These are phyloP conservation scores for Haplosporangium sp. DNA, from an alignment of 371 early-diverging fungal species.

Conservation along the genomic window DNA sequence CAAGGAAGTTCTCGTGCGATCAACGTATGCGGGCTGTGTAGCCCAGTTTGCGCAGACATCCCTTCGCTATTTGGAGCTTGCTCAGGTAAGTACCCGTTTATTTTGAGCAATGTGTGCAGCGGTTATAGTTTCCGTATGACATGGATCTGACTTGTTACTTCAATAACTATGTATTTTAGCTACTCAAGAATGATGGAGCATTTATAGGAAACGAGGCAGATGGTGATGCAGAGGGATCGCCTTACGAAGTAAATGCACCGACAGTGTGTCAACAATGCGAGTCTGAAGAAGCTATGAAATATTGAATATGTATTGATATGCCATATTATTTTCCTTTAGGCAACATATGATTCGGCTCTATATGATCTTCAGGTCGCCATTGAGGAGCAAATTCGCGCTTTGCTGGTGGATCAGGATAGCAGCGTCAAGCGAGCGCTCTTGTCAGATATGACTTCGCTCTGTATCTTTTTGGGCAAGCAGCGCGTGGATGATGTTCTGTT, in stretches of 20 bases:
- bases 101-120: no score
- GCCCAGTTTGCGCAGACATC: slow-evolving; percentile 85
- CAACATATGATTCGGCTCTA: slow-evolving; percentile 78
- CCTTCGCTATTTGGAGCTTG: slow-evolving; percentile 76
- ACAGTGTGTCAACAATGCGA: no score
- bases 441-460: slow-evolving; percentile 78
- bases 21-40: slow-evolving; percentile 85
- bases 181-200: slow-evolving; percentile 68
- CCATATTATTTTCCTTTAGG: slow-evolving; percentile 47
- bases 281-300: no score
- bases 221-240: slow-evolving; percentile 65
- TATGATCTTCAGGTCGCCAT: slow-evolving; percentile 79
- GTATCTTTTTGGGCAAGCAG: slow-evolving; percentile 87
- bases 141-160: no score
- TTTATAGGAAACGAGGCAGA: slow-evolving; percentile 67
- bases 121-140: background rate
- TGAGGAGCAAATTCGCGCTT: slow-evolving; percentile 75
- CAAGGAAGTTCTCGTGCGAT: slow-evolving; percentile 80
- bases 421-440: slow-evolving; percentile 83
- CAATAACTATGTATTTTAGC: slow-evolving; percentile 32
- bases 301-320: no score
- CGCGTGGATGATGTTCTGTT: slow-evolving; percentile 87
- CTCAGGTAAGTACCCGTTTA: slow-evolving; percentile 56
- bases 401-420: slow-evolving; percentile 79
- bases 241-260: slow-evolving; percentile 61